phyloP scores from a whole-genome alignment of 805 yeast genomes.

The Maudiozyma barnettii region DNA sequence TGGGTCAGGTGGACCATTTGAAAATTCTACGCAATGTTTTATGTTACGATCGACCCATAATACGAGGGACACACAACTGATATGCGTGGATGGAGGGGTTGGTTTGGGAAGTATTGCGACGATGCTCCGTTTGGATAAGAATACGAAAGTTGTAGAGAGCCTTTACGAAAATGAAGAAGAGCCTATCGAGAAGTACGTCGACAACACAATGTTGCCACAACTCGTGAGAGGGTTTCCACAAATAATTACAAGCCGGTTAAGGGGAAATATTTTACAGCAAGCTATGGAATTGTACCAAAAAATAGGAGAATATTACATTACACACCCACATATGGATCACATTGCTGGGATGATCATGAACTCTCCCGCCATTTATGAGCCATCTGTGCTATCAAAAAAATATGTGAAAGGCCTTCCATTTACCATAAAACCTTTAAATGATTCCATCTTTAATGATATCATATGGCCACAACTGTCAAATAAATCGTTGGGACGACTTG shows the following conservation, averaged over 20 bases:
- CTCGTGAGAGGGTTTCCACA: constrained; percentile 13
- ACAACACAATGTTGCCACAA: neutral
- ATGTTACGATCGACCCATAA: constrained; percentile 47
- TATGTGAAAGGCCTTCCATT: constrained; percentile 42
- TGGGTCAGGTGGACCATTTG: constrained; percentile 78
- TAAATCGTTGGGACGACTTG: constrained; percentile 9
- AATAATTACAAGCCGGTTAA: constrained; percentile 4
- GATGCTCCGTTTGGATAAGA: constrained; percentile 2
- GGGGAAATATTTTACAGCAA: constrained; percentile 6
- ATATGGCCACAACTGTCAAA: constrained; percentile 67
- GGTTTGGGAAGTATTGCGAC: constrained; percentile 47
- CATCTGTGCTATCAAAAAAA: constrained; percentile 32
- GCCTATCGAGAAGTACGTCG: constrained; percentile 13
- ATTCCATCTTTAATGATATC: constrained; percentile 57
- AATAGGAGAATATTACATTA: constrained; percentile 42
- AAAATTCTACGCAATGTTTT: constrained; percentile 57
- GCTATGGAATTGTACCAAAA: constrained; percentile 29
- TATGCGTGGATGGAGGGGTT: constrained; percentile 74
- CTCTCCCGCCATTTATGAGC: constrained; percentile 39
- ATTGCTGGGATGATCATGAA: constrained; percentile 59
- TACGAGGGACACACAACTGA: constrained; percentile 18
- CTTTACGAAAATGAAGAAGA: constrained; percentile 17
- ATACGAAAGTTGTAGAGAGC: constrained; percentile 12
- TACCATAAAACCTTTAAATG: constrained; percentile 44
- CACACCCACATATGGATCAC: constrained; percentile 86